phyloP scores from a whole-genome alignment of 352 stramenopile species.

The Blastocystis sp. region DNA sequence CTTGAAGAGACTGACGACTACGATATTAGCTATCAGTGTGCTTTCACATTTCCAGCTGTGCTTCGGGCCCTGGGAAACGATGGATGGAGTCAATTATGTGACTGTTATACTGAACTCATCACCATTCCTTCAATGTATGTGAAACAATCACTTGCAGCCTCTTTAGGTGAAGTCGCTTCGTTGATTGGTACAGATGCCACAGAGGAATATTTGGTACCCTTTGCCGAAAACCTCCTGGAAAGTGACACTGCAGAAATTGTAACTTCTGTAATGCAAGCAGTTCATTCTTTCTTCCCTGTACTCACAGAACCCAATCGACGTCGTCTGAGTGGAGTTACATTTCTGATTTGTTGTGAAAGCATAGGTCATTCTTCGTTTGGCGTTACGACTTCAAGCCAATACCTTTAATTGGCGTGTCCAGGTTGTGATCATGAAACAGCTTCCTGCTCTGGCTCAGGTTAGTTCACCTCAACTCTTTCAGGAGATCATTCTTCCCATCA shows the following conservation, averaged over 20 bases:
- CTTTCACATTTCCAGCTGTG: slow-evolving; percentile 9
- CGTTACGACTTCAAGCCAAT: background rate
- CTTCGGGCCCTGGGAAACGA: background rate
- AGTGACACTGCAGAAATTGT: slow-evolving; percentile 14
- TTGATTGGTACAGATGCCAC: background rate
- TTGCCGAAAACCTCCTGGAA: background rate
- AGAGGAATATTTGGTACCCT: background rate
- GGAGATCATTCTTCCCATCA: background rate
- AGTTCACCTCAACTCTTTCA: background rate
- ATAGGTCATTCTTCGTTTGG: background rate
- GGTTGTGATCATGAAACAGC: background rate
- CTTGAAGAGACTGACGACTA: background rate
- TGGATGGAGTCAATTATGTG: background rate
- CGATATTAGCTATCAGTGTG: background rate
- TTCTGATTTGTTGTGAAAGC: background rate
- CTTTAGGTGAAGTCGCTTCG: background rate
- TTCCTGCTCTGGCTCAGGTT: background rate
- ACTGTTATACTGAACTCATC: background rate
- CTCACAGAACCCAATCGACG: background rate
- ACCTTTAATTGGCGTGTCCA: slow-evolving; percentile 37
- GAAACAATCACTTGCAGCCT: background rate
- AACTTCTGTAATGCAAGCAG: background rate
- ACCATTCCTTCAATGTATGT: background rate
- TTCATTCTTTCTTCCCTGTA: background rate
- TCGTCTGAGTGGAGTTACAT: background rate